These are phyloP conservation scores for Kondoa subrosea DNA, from an alignment of 768 basidiomycete species.

Conservation along the genomic window DNA sequence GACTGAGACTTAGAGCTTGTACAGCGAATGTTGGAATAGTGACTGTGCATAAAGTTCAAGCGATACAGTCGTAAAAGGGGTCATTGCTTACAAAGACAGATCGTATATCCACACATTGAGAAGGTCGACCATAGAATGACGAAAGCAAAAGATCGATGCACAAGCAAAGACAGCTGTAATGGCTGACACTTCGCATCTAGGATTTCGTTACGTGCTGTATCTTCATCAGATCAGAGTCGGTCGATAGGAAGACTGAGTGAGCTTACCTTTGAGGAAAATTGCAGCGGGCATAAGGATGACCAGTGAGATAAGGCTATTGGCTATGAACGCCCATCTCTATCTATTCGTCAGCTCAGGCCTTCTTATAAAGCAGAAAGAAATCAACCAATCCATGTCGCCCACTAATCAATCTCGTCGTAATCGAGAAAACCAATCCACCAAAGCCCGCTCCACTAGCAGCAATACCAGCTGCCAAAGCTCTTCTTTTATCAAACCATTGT, in stretches of 20 bases:
- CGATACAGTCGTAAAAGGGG: conserved; percentile 28
- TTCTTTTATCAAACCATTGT: conserved; percentile 24
- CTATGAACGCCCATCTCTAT: conserved; percentile 29
- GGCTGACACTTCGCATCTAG: conserved; percentile 28
- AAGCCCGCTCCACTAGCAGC: neutral
- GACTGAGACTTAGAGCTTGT: conserved; percentile 27
- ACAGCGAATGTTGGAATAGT: conserved; percentile 32
- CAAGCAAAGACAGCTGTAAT: conserved; percentile 27
- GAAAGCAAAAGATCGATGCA: conserved; percentile 30
- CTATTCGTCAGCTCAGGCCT: conserved; percentile 20
- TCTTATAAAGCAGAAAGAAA: conserved; percentile 20
- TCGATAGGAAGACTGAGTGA: neutral
- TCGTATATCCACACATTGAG: conserved; percentile 20
- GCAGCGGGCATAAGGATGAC: conserved; percentile 28
- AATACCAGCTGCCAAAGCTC: conserved; percentile 11
- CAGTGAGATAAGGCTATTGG: conserved; percentile 30
- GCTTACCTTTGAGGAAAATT: conserved; percentile 26
- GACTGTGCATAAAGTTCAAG: conserved; percentile 26
- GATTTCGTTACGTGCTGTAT: conserved; percentile 25
- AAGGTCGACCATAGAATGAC: conserved; percentile 30
- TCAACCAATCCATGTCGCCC: conserved; percentile 21
- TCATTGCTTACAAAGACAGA: neutral
- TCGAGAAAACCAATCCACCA: neutral
- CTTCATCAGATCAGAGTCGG: neutral
- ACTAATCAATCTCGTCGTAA: neutral